These are phyloP conservation scores for Penicillium psychrosexuale DNA, from an alignment of 2,329 filamentous ascomycete species.

Conservation along the genomic window DNA sequence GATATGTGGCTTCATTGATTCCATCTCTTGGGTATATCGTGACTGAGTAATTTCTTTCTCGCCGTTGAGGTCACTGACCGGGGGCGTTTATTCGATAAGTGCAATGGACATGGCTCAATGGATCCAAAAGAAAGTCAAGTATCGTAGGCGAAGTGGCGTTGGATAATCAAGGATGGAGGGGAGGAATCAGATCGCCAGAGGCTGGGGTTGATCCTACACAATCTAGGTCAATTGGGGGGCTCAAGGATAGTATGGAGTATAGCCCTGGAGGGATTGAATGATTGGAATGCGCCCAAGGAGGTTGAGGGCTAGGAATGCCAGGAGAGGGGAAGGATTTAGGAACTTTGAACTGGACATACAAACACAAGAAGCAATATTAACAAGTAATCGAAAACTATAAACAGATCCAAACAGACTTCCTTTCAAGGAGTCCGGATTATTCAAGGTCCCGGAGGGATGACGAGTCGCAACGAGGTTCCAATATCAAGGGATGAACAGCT, in stretches of 20 bases:
- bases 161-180: conserved; percentile 12
- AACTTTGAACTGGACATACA: conserved; percentile 15
- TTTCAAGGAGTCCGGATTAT: conserved; percentile 17
- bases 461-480: conserved; percentile 12
- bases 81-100: conserved; percentile 26
- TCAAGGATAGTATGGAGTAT: conserved; percentile 13
- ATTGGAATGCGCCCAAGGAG: conserved; percentile 29
- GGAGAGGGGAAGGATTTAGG: conserved; percentile 21
- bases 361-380: conserved; percentile 10
- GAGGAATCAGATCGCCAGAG: conserved; percentile 18
- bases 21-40: conserved; percentile 27
- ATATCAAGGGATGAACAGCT: conserved; percentile 8
- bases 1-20: conserved; percentile 36
- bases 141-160: conserved; percentile 9
- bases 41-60: conserved; percentile 3
- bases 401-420: conserved; percentile 19
- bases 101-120: conserved; percentile 30
- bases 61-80: conserved; percentile 33
- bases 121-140: background rate
- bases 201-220: conserved; percentile 24
- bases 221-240: conserved; percentile 24
- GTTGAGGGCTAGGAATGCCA: conserved; percentile 29
- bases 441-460: conserved; percentile 13
- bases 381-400: conserved; percentile 25
- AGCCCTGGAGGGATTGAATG: conserved; percentile 9